Base-by-base conservation (phyloP, 2,329 filamentous ascomycete genomes). In the Stromatinia cepivora region DNA sequence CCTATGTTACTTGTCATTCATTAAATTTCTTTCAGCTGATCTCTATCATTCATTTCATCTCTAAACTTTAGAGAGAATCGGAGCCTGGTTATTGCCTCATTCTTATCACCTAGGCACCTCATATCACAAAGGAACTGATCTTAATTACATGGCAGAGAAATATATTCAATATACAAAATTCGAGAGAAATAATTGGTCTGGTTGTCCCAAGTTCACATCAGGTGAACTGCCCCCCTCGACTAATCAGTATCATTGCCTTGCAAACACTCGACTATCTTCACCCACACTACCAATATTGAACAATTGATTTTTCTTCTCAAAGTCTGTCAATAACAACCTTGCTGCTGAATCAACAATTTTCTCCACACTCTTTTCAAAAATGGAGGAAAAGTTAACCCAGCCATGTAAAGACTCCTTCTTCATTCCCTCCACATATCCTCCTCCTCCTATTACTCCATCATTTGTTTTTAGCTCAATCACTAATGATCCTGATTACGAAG, bases 401-500 rank as follows among this genome's bases (percentile, higher is more conserved):
- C 75, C 73, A 74, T 75, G 76, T 78, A 75, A 62, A 62, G 17
- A 31, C n/a, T 62, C 56, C 56, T 54, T 50, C 22, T 58, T 59
- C 63, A 54, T 28, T 46, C 50, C 50, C 48, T 59, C 53, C 46
- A 56, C 53, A 53, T 69, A 61, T 66, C 50, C 50, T 58, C 34
- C 50, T n/a, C 31, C 59, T 50, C 28, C 59, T 25, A 17, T 22
- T n/a, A 62, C 31, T 62, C 59, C 45, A 50, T 13, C 45, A 13
- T 57, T 54, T 46, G 22, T 39, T 34, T 64, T 63, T 31, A 20
- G 39, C 9, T 46, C 69, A 62, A 46, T 64, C 53, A 62, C 69
- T 74, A 48, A 75, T 68, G 71, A 75, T 71, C 39, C 71, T 48
- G 70, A 70, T 46, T 75, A 69, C 70, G 68, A 71, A 88, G 89